These are phyloP conservation scores for Iris macrosiphon DNA, from an alignment of 106 monocot genomes.

Conservation along the genomic window DNA sequence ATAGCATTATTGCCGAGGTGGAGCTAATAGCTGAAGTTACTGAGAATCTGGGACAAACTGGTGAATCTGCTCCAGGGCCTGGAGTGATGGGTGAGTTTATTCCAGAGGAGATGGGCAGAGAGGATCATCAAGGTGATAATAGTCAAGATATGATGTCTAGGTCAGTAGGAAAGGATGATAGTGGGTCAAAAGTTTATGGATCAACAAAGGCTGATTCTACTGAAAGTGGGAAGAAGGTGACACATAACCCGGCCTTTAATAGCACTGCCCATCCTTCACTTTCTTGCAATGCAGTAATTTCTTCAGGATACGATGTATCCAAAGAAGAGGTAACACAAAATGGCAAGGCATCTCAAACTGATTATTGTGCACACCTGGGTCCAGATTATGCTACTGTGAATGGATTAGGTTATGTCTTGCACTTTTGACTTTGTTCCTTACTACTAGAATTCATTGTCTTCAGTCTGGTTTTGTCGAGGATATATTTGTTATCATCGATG, in stretches of 20 bases:
- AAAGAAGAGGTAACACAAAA: constrained; percentile 82
- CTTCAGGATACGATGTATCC: constrained; percentile 55
- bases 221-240: constrained; percentile 83
- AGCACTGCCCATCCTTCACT: constrained; percentile 71
- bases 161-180: constrained; percentile 70
- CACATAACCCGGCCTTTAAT: constrained; percentile 38
- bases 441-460: not conserved
- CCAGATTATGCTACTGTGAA: constrained; percentile 49
- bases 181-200: constrained; percentile 89
- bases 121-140: constrained; percentile 85
- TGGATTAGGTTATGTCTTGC: constrained; percentile 44
- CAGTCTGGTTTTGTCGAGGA: no score
- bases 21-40: constrained; percentile 80
- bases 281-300: constrained; percentile 92
- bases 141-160: constrained; percentile 94
- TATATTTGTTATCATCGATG: no score
- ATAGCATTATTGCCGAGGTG: constrained; percentile 63
- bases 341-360: constrained; percentile 33
- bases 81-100: constrained; percentile 88
- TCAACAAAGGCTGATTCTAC: constrained; percentile 84
- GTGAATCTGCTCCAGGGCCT: constrained; percentile 82
- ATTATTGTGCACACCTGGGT: constrained; percentile 22
- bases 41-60: constrained; percentile 85
- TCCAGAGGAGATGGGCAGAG: constrained; percentile 62
- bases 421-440: not conserved